A percentile compares a stretch with the other conserved stretches of the same genome.
Evolutionary conservation across 1,139 yeast genomes (phyloP).

Genomic region (Candida gigantensis): DNA sequence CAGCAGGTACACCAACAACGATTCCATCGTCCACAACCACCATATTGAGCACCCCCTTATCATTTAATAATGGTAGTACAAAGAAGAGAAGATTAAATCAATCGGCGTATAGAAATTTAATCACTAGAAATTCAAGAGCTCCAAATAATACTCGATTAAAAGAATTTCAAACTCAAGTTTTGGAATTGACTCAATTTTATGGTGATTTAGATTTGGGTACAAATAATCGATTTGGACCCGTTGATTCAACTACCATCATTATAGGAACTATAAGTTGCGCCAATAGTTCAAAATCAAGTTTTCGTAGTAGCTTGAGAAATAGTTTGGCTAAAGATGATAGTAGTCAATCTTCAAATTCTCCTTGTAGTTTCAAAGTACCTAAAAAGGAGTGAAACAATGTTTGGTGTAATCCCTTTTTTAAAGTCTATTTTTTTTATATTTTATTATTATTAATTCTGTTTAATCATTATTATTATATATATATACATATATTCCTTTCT

Average conservation of each 20-base stretch:
- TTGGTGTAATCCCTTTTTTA: no score
- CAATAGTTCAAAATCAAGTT: conserved; percentile 14
- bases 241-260: conserved; percentile 15
- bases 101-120: conserved; percentile 15
- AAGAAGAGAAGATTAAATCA: conserved; percentile 6
- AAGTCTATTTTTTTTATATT: no score
- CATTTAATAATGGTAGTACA: conserved; percentile 5
- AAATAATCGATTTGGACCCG: conserved; percentile 15
- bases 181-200: conserved; percentile 25
- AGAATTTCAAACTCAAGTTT: conserved; percentile 24
- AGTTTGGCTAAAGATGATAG: conserved; percentile 10
- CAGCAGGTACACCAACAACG: conserved; percentile 7
- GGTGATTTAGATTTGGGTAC: conserved; percentile 17
- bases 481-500: no score
- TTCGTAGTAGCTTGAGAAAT: conserved; percentile 13
- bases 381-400: neutral
- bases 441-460: no score
- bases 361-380: conserved; percentile 8
- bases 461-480: no score
- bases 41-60: conserved; percentile 7
- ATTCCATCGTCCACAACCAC: conserved; percentile 7
- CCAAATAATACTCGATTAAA: conserved; percentile 19
- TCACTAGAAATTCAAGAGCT: conserved; percentile 16
- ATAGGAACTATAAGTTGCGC: conserved; percentile 13
- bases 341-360: conserved; percentile 11